These are phyloP conservation scores for Sanguinoderma infundibulare DNA, from an alignment of 1,284 basidiomycete genomes.

Conservation along the genomic window DNA sequence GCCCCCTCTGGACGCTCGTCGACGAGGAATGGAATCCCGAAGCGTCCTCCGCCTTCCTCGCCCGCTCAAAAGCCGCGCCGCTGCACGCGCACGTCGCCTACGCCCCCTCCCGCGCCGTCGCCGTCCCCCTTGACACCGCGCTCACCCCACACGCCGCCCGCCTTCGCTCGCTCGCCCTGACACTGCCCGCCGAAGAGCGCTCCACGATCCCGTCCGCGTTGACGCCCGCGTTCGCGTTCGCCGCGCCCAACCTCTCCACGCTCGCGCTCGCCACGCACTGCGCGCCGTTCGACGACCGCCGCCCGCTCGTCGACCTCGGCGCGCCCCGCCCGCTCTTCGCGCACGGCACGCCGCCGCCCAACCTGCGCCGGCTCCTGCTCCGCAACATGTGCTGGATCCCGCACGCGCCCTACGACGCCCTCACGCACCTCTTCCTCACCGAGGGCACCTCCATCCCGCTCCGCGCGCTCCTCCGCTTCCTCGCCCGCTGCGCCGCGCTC, in stretches of 20 bases:
- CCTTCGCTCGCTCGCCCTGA: constrained; percentile 13
- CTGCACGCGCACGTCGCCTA: constrained; percentile 15
- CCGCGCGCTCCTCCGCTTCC: constrained; percentile 12
- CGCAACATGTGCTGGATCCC: constrained; percentile 22
- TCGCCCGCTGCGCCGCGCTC: constrained; percentile 18
- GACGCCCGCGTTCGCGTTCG: constrained; percentile 6
- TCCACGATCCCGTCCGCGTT: constrained; percentile 4
- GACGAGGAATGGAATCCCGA: constrained; percentile 1
- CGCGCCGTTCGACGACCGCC: constrained; percentile 17
- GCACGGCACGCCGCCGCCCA: background rate
- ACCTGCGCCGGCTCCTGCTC: constrained; percentile 13
- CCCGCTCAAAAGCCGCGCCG: constrained; percentile 14
- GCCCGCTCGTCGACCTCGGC: constrained; percentile 16
- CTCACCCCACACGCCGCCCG: constrained; percentile 2
- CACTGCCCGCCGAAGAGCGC: constrained; percentile 1
- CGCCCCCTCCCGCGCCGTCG: background rate
- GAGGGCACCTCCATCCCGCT: constrained; percentile 17
- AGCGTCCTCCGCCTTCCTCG: constrained; percentile 2
- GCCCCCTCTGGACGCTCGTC: constrained; percentile 18
- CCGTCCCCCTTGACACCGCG: too few relatives aligned
- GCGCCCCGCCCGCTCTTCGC: constrained; percentile 8
- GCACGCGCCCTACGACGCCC: constrained; percentile 4
- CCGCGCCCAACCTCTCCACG: constrained; percentile 5
- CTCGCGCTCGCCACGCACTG: constrained; percentile 13
- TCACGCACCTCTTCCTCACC: constrained; percentile 20